Evolutionary conservation across 2,329 filamentous ascomycete genomes (phyloP).

Genomic region (Talaromyces sp.): DNA sequence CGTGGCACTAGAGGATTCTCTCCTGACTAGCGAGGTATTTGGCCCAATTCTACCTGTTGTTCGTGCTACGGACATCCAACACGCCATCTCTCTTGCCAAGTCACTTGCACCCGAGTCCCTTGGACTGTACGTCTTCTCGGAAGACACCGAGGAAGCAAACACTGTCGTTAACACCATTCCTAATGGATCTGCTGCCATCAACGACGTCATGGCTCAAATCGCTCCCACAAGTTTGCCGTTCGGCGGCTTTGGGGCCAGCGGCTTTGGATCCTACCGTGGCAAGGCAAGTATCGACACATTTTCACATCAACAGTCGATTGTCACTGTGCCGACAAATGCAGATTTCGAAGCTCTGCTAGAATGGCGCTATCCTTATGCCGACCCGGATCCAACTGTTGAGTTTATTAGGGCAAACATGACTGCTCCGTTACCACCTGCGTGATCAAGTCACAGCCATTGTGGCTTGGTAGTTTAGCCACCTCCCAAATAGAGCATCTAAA

Average conservation of each 20-base stretch:
- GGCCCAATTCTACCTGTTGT: conserved; percentile 1
- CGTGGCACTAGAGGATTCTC: not conserved
- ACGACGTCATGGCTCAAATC: conserved; percentile 1
- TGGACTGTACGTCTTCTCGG: conserved; percentile 2
- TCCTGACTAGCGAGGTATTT: conserved; percentile 1
- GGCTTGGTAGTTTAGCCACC: not conserved
- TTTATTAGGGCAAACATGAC: conserved; percentile 5
- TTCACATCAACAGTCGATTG: conserved; percentile 2
- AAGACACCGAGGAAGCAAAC: conserved; percentile 2
- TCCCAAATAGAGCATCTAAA: not conserved
- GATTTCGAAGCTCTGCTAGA: conserved; percentile 4
- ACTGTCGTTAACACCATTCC: conserved; percentile 1
- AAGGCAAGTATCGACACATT: conserved; percentile 5
- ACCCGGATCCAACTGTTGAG: not conserved
- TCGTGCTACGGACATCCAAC: not conserved
- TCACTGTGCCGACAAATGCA: conserved; percentile 1
- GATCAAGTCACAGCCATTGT: not conserved
- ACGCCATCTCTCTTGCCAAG: not conserved
- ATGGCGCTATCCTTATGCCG: conserved; percentile 6
- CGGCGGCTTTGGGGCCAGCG: not conserved
- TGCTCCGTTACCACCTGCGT: not conserved
- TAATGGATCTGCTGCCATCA: conserved; percentile 2
- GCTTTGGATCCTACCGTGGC: conserved; percentile 3
- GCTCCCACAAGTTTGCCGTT: not conserved
- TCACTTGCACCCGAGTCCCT: not conserved